Percentiles rank a stretch among this genome's conserved stretches.
Evolutionary conservation across 2,329 filamentous ascomycete species (phyloP).

Genomic region (Coniochaeta sp.): DNA sequence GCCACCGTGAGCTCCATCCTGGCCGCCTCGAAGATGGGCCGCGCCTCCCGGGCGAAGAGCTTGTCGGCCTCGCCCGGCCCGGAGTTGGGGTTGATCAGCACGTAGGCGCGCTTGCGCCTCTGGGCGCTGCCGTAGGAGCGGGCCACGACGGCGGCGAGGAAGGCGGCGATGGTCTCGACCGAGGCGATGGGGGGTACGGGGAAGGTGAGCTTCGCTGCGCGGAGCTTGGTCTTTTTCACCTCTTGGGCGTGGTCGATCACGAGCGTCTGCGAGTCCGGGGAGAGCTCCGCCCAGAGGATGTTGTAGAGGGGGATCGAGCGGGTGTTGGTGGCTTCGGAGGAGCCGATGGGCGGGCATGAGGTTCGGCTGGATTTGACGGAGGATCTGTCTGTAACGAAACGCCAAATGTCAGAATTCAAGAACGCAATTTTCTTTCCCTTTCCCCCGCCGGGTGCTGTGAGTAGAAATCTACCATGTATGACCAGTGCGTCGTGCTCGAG

Average conservation of each 20-base stretch:
- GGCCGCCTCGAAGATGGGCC: slow-evolving; percentile 77
- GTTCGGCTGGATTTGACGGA: neutral
- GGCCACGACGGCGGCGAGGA: slow-evolving; percentile 50
- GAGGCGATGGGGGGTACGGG: slow-evolving; percentile 10
- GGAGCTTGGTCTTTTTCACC: slow-evolving; percentile 30
- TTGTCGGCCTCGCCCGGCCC: slow-evolving; percentile 71
- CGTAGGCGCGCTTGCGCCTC: slow-evolving; percentile 69
- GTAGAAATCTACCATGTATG: neutral
- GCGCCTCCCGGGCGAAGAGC: slow-evolving; percentile 66
- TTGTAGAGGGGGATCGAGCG: slow-evolving; percentile 66
- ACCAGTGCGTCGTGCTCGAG: neutral
- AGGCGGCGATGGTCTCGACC: slow-evolving; percentile 23
- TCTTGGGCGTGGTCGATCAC: slow-evolving; percentile 64
- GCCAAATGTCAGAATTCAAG: neutral
- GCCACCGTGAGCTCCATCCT: slow-evolving; percentile 69
- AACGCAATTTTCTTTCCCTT: too few species aligned
- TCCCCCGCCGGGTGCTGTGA: neutral
- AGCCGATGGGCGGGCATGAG: neutral
- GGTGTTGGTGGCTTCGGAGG: slow-evolving; percentile 8
- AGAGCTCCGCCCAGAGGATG: slow-evolving; percentile 69
- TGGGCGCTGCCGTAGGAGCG: slow-evolving; percentile 59
- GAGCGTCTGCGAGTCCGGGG: slow-evolving; percentile 42
- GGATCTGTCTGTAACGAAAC: neutral
- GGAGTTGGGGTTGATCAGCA: slow-evolving; percentile 85
- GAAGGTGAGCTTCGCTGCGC: slow-evolving; percentile 55